Evolutionary conservation across 768 basidiomycete species (phyloP), one percentile per base, ranked within the genome.

Genomic region (Amylocystis lapponica): DNA sequence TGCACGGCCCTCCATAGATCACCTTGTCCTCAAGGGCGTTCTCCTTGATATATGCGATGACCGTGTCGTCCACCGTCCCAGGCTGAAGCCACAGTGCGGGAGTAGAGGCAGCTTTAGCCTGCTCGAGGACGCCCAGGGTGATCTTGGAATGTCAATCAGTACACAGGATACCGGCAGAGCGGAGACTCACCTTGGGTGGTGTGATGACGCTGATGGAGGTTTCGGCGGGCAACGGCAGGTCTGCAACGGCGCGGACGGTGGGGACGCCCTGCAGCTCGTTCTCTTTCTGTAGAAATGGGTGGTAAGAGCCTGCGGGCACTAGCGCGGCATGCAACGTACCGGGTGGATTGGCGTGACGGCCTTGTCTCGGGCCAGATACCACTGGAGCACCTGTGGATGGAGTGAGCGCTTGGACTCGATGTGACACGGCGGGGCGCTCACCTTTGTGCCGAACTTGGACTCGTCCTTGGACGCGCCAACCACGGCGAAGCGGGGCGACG

Each of bases 51-150:
- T 75, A 93, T 13, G 68, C 55, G 13, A 69, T 62, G 36, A 92
- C 87, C 3, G 64, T 63, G 13, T 68, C 72, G 53, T 89, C 82
- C 50, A 84, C 81, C 6, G 90, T 87, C 17, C 90, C 90, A 6
- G 92, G 92, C 60, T 95, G 92, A 23, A 94, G 74, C 92, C 92
- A 95, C 33, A 92, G 70, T 3, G 81, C 73, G 5, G 81, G 83
- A n/a, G 88, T 62, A n/a, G 63, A 62, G n/a, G 79, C 74, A n/a
- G 71, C 70, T 59, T 81, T 81, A 7, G 82, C 84, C 45, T 79
- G 71, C 58, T 82, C 66, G 53, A 91, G 63, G 41, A 89, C 50
- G 19, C 66, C 67, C 35, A 89, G 73, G 9, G 88, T 91, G 31
- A 91, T 66, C 86, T 90, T 51, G 7, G 12, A 31, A 9, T n/a